These are phyloP conservation scores for Fragilaria crotonensis DNA, from an alignment of 108 stramenopile species.

Conservation along the genomic window DNA sequence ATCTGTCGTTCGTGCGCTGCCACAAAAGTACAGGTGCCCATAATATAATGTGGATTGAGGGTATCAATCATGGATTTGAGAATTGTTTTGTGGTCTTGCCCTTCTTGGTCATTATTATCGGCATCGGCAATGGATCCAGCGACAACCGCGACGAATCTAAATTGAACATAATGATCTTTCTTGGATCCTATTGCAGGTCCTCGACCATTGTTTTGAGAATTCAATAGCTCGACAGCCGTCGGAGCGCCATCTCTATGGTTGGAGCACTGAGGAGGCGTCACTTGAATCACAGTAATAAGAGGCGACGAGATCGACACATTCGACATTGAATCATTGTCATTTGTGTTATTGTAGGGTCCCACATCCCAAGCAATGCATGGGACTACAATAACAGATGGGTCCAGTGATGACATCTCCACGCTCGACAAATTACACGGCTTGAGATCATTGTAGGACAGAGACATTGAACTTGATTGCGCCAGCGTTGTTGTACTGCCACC, in stretches of 20 bases:
- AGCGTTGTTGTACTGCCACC: too few species aligned
- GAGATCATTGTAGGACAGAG: too few species aligned
- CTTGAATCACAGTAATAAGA: conserved; percentile 21
- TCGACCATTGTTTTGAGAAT: conserved; percentile 25
- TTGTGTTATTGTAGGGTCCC: not conserved
- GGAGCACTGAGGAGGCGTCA: conserved; percentile 19
- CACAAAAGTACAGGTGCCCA: conserved; percentile 34
- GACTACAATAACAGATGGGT: conserved; percentile 11
- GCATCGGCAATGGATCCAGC: conserved; percentile 22
- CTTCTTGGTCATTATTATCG: conserved; percentile 14
- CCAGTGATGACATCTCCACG: conserved; percentile 11
- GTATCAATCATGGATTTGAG: conserved; percentile 17
- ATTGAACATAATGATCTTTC: conserved; percentile 23
- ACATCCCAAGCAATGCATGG: conserved; percentile 29
- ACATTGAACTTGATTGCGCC: too few species aligned
- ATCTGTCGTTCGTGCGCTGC: conserved; percentile 22
- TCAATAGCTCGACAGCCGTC: conserved; percentile 26
- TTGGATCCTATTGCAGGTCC: conserved; percentile 42
- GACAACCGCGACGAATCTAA: conserved; percentile 38
- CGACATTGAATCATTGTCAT: not conserved
- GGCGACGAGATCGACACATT: not conserved
- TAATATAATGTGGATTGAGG: conserved; percentile 25
- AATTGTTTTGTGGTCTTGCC: conserved; percentile 14
- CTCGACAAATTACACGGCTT: conserved; percentile 13
- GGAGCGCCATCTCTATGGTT: conserved; percentile 35